These are phyloP conservation scores for Pseudogymnoascus sp. DNA, from an alignment of 2,329 filamentous ascomycete genomes.

Conservation along the genomic window DNA sequence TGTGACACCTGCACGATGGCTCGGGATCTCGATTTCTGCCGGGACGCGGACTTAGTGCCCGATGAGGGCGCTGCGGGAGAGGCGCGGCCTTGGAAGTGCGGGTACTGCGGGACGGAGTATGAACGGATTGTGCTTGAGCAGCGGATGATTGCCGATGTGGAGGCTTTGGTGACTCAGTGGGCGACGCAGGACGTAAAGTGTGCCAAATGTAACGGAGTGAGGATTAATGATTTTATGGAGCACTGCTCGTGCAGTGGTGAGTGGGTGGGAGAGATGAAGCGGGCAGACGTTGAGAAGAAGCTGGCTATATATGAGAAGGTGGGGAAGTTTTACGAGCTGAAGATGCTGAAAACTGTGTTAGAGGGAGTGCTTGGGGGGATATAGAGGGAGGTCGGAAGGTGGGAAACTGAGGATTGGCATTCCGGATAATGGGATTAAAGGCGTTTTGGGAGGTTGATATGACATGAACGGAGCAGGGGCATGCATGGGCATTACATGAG, in stretches of 20 bases:
- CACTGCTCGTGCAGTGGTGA: slow-evolving; percentile 87
- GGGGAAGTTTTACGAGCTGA: slow-evolving; percentile 69
- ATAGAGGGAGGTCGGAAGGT: slow-evolving; percentile 22
- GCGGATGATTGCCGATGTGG: slow-evolving; percentile 65
- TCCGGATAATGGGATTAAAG: slow-evolving; percentile 1
- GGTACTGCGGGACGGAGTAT: slow-evolving; percentile 66
- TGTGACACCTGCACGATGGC: slow-evolving; percentile 88
- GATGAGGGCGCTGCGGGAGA: slow-evolving; percentile 23
- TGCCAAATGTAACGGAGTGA: slow-evolving; percentile 57
- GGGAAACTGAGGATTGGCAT: background rate
- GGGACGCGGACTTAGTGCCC: slow-evolving; percentile 73
- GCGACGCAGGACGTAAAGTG: slow-evolving; percentile 86
- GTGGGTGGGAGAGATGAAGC: slow-evolving; percentile 68
- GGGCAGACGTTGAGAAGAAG: slow-evolving; percentile 55
- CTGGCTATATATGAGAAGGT: slow-evolving; percentile 67
- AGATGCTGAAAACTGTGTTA: slow-evolving; percentile 72
- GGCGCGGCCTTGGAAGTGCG: slow-evolving; percentile 61
- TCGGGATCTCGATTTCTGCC: slow-evolving; percentile 84
- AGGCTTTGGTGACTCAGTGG: slow-evolving; percentile 72
- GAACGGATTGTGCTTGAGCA: slow-evolving; percentile 80
- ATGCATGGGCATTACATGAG: background rate
- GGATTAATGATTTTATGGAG: slow-evolving; percentile 91
- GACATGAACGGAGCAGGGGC: background rate
- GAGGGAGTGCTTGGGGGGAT: slow-evolving; percentile 49
- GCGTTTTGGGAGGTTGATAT: background rate